Percentiles rank a stretch among this genome's conserved stretches.
Evolutionary conservation across 305 asterid species (phyloP).

Genomic region (Fraxinus albicans): DNA sequence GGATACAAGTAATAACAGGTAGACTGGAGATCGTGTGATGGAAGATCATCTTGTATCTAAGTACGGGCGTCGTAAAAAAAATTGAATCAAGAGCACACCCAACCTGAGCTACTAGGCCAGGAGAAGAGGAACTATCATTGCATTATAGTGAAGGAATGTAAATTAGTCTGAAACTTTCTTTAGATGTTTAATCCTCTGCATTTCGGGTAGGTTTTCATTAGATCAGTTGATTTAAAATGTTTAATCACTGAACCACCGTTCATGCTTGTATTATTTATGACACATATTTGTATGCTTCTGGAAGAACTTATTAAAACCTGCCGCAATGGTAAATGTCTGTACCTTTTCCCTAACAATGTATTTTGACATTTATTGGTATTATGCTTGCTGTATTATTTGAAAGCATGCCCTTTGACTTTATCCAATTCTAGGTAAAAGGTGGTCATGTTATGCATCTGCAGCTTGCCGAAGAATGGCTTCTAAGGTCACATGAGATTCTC

Average conservation of each 20-base stretch:
- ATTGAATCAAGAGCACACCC: background rate
- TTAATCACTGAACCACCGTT: background rate
- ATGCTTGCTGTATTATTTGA: background rate
- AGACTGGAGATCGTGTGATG: background rate
- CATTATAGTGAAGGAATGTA: background rate
- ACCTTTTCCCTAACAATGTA: slow-evolving; percentile 9
- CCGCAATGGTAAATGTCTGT: slow-evolving; percentile 7
- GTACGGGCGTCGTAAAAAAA: background rate
- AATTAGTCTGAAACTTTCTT: background rate
- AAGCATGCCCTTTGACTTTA: slow-evolving; percentile 21
- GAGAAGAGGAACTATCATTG: background rate
- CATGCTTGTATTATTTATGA: background rate
- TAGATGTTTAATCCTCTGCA: background rate
- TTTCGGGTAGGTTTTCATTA: background rate
- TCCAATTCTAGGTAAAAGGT: slow-evolving; percentile 64
- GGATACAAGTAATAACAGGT: background rate
- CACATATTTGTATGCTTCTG: slow-evolving; percentile 18
- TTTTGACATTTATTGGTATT: background rate
- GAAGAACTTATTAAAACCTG: slow-evolving; percentile 7
- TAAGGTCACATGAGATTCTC: slow-evolving; percentile 58
- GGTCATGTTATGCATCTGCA: slow-evolving; percentile 51
- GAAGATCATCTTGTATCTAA: slow-evolving; percentile 8
- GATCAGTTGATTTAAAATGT: background rate
- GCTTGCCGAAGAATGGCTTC: slow-evolving; percentile 89
- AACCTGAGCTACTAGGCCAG: background rate